These are phyloP conservation scores for Solanum hybrid DNA, from an alignment of 305 asterid genomes.

Conservation along the genomic window DNA sequence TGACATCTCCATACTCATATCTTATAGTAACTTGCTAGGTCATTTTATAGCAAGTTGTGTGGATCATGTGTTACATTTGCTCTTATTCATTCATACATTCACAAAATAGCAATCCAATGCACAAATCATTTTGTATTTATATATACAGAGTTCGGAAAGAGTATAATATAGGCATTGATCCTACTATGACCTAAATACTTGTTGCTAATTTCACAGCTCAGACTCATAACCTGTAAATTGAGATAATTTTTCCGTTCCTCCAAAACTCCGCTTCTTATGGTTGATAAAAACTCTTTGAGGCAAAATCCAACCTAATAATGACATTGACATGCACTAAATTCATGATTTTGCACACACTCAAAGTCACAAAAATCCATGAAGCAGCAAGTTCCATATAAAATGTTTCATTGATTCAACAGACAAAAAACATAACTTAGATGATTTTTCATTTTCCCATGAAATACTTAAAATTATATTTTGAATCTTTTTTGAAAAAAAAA, in stretches of 20 bases:
- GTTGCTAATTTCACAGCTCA: rapidly evolving
- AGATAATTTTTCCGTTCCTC: not conserved
- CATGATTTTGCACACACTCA: not conserved
- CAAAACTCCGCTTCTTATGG: not conserved
- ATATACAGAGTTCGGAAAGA: not conserved
- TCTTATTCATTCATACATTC: not conserved
- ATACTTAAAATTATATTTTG: not conserved
- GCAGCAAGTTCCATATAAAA: not conserved
- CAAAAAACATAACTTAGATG: not conserved
- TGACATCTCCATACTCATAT: not conserved
- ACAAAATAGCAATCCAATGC: not conserved
- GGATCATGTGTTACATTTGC: not conserved
- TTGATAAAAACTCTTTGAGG: not conserved
- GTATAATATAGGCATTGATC: not conserved
- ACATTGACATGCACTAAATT: not conserved
- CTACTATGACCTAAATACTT: not conserved
- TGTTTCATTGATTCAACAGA: not conserved
- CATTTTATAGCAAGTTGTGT: not conserved
- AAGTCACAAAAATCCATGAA: not conserved
- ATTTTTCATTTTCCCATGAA: not conserved
- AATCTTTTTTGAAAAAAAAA: not conserved
- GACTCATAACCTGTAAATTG: not conserved
- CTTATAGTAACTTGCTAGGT: not conserved
- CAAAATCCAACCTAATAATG: not conserved
- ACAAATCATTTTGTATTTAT: not conserved